phyloP scores from a whole-genome alignment of 345 rosid species.

The Nephelium lappaceum region DNA sequence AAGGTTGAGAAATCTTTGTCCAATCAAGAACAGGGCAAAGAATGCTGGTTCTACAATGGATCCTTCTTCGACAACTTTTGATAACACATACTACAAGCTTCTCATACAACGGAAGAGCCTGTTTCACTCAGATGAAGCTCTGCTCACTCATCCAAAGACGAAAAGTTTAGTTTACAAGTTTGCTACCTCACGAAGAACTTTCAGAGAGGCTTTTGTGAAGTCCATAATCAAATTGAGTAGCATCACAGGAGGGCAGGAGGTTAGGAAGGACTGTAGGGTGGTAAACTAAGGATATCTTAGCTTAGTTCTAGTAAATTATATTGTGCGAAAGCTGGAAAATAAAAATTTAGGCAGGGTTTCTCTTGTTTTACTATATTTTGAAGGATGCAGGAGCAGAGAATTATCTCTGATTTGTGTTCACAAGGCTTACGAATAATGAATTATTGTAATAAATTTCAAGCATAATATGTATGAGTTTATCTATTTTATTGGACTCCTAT shows the following conservation, averaged over 20 bases:
- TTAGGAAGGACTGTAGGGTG: constrained; percentile 47
- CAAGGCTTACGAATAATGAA: neutral
- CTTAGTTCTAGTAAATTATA: constrained; percentile 4
- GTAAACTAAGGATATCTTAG: constrained; percentile 34
- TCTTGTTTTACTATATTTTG: neutral
- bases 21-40: constrained; percentile 30
- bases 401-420: constrained; percentile 1
- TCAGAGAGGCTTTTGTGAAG: constrained; percentile 36
- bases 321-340: constrained; percentile 10
- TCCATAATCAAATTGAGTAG: constrained; percentile 58
- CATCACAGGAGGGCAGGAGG: constrained; percentile 53
- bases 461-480: neutral
- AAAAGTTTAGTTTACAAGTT: constrained; percentile 38
- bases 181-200: constrained; percentile 36
- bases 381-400: neutral
- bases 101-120: constrained; percentile 41
- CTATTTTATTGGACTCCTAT: neutral
- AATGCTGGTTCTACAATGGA: constrained; percentile 46
- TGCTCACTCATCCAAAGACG: constrained; percentile 37
- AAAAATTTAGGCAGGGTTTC: constrained; percentile 8
- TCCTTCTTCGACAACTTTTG: constrained; percentile 45
- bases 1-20: constrained; percentile 42
- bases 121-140: constrained; percentile 50
- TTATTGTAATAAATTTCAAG: constrained; percentile 1
- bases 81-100: constrained; percentile 51